phyloP scores from a whole-genome alignment of 2,329 filamentous ascomycete genomes.

The Ophiostoma australiae region DNA sequence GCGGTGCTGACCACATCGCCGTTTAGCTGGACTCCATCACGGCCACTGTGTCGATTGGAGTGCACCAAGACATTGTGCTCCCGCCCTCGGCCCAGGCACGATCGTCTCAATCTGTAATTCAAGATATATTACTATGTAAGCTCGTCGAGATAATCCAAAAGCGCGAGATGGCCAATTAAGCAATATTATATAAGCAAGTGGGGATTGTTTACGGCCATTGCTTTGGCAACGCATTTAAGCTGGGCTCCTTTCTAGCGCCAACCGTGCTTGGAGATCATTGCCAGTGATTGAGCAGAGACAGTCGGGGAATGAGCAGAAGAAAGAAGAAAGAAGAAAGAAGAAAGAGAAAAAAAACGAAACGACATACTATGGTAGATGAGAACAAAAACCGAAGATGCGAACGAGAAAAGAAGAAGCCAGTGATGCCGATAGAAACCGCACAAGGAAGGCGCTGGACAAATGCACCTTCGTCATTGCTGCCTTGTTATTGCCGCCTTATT shows the following conservation, averaged over 20 bases:
- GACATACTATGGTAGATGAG: no score
- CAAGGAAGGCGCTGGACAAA: background rate
- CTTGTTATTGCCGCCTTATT: background rate
- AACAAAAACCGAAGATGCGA: background rate
- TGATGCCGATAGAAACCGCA: background rate
- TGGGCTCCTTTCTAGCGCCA: background rate
- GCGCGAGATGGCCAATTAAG: no score
- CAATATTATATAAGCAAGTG: background rate
- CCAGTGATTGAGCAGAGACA: background rate
- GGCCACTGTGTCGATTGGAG: no score
- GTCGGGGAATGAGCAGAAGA: background rate
- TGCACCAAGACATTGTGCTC: no score
- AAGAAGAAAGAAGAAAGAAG: background rate
- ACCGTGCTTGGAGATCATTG: background rate
- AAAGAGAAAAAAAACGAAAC: background rate
- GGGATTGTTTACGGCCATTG: conserved; percentile 15
- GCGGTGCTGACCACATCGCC: no score
- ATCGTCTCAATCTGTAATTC: no score
- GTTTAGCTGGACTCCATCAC: no score
- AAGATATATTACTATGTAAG: no score
- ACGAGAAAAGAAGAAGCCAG: background rate
- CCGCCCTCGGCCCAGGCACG: no score
- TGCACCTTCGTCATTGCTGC: conserved; percentile 1
- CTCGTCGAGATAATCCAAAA: no score
- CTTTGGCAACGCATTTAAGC: conserved; percentile 17